Evolutionary conservation across 2,329 filamentous ascomycete genomes (phyloP).

Genomic region (Exophiala xenobiotica): DNA sequence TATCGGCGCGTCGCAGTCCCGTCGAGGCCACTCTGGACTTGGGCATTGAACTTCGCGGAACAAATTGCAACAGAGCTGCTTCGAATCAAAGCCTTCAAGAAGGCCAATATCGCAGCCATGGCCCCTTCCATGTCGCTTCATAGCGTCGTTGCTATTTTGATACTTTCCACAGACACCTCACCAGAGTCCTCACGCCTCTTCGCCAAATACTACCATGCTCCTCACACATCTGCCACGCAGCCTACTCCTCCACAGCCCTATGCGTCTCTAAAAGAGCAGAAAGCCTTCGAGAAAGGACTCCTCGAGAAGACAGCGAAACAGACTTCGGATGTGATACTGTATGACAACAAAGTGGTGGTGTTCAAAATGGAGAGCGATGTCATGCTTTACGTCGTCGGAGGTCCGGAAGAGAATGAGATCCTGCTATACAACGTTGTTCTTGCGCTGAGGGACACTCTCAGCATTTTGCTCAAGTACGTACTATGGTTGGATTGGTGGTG

Average conservation of each 20-base stretch:
- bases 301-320: constrained; percentile 95
- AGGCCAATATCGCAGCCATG: constrained; percentile 49
- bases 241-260: constrained; percentile 70
- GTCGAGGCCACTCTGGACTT: constrained; percentile 4
- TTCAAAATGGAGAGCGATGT: constrained; percentile 99
- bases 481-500: not conserved
- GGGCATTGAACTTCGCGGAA: not conserved
- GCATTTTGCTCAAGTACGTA: constrained; percentile 84
- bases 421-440: constrained; percentile 92
- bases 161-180: constrained; percentile 68
- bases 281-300: constrained; percentile 93
- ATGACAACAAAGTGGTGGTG: constrained; percentile 92
- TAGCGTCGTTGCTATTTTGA: constrained; percentile 73
- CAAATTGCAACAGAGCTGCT: not conserved
- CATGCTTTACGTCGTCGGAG: constrained; percentile 91
- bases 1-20: not conserved
- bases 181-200: constrained; percentile 82
- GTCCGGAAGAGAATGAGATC: constrained; percentile 93
- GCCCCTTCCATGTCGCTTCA: constrained; percentile 73
- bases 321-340: constrained; percentile 92
- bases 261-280: constrained; percentile 86
- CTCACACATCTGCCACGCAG: constrained; percentile 59
- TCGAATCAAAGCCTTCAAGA: not conserved
- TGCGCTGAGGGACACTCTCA: constrained; percentile 83
- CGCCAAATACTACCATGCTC: constrained; percentile 84